A percentile compares a stretch with the other conserved stretches of the same genome.
Conservation (phyloP, 2,329 filamentous ascomycete genomes). For the Cryphonectria carpinicola region DNA sequence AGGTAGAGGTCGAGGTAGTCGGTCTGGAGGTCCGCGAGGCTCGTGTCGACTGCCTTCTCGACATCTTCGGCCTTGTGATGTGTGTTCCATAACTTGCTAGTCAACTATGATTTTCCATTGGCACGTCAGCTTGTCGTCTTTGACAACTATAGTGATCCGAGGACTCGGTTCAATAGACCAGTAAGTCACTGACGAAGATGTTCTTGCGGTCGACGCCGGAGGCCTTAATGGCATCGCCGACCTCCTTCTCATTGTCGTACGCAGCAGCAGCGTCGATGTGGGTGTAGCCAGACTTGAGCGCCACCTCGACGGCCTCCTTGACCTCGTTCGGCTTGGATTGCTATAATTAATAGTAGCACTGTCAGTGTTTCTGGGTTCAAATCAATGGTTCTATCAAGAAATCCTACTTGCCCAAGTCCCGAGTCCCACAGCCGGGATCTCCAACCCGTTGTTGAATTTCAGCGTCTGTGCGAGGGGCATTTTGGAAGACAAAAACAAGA, state of each 20-base stretch:
- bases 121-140: background rate
- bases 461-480: conserved; percentile 23
- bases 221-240: conserved; percentile 41
- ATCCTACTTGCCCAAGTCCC: conserved; percentile 24
- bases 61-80: conserved; percentile 48
- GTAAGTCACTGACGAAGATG: conserved; percentile 34
- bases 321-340: conserved; percentile 58
- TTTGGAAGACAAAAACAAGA: background rate
- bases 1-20: conserved; percentile 51
- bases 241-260: conserved; percentile 42
- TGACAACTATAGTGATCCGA: too few species aligned
- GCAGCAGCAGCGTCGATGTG: conserved; percentile 46
- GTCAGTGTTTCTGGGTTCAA: conserved; percentile 10
- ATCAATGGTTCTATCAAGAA: background rate
- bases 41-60: conserved; percentile 45
- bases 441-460: conserved; percentile 23
- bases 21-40: conserved; percentile 46
- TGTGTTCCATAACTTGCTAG: conserved; percentile 61
- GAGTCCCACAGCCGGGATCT: conserved; percentile 23
- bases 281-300: conserved; percentile 41
- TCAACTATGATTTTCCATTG: conserved; percentile 37
- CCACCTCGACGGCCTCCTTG: conserved; percentile 47
- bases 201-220: conserved; percentile 38
- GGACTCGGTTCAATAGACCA: background rate
- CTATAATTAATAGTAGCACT: background rate